These are phyloP conservation scores for Zancudomyces culisetae DNA, from an alignment of 371 early-diverging fungal species.

Conservation along the genomic window DNA sequence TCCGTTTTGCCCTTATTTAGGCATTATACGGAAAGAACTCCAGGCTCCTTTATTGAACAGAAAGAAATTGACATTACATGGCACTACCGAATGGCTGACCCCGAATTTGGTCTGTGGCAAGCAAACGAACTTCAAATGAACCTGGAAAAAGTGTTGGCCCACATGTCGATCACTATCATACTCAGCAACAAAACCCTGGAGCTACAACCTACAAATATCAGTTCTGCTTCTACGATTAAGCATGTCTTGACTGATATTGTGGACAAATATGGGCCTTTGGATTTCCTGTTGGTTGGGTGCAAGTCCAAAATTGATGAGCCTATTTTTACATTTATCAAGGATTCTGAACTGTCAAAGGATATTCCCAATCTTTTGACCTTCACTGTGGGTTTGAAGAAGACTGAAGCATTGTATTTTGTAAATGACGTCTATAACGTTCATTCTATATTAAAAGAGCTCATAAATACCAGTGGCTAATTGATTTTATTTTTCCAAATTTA, in stretches of 20 bases:
- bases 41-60: slow-evolving; percentile 82
- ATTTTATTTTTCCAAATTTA: too few relatives aligned
- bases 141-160: slow-evolving; percentile 75
- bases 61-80: slow-evolving; percentile 80
- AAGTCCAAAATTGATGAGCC: slow-evolving; percentile 89
- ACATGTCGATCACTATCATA: slow-evolving; percentile 79
- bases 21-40: slow-evolving; percentile 87
- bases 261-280: slow-evolving; percentile 9
- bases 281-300: slow-evolving; percentile 72
- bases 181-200: slow-evolving; percentile 88
- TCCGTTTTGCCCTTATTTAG: slow-evolving; percentile 79
- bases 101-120: slow-evolving; percentile 71
- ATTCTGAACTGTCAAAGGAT: slow-evolving; percentile 18
- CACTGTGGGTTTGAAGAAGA: slow-evolving; percentile 91
- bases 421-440: slow-evolving; percentile 7
- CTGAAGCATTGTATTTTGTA: slow-evolving; percentile 75
- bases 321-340: slow-evolving; percentile 55
- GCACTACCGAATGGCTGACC: slow-evolving; percentile 82
- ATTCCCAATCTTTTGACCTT: slow-evolving; percentile 41
- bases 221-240: slow-evolving; percentile 71
- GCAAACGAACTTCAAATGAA: slow-evolving; percentile 85
- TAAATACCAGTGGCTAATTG: too few relatives aligned
- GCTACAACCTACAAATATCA: slow-evolving; percentile 75
- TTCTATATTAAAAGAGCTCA: background rate
- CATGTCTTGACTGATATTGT: slow-evolving; percentile 61